A percentile compares a stretch with the other conserved stretches of the same genome.
phyloP scores from a whole-genome alignment of 805 yeast genomes.

The Zygosaccharomyces pseudorouxii region DNA sequence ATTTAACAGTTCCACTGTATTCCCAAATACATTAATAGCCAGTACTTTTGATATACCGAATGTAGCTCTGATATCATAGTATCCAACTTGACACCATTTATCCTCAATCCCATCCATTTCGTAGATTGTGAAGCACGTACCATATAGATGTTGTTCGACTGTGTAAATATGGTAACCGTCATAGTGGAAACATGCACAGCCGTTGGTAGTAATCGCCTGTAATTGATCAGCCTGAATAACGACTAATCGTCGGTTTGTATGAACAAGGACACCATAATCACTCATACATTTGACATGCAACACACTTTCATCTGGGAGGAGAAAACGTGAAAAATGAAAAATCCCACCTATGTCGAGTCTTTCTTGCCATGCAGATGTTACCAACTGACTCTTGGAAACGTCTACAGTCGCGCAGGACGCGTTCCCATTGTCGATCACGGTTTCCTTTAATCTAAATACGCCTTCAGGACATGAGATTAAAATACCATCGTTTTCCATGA shows the following conservation, averaged over 20 bases:
- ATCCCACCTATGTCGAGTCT: too few species aligned
- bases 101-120: conserved; percentile 5
- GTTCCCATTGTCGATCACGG: background rate
- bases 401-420: background rate
- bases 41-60: conserved; percentile 17
- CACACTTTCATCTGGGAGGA: conserved; percentile 9
- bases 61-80: conserved; percentile 21
- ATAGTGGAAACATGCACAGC: conserved; percentile 3
- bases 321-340: background rate
- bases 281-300: conserved; percentile 3
- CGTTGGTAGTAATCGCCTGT: conserved; percentile 8
- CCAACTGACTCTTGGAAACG: background rate
- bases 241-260: conserved; percentile 8
- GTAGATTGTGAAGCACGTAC: conserved; percentile 19
- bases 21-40: conserved; percentile 4
- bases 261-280: background rate
- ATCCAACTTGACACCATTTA: conserved; percentile 22
- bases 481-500: conserved; percentile 7
- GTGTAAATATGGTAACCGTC: conserved; percentile 10
- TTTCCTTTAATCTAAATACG: background rate
- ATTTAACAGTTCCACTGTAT: conserved; percentile 1
- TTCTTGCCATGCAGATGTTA: too few species aligned
- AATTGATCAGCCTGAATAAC: conserved; percentile 5
- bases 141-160: conserved; percentile 21
- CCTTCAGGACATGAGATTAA: conserved; percentile 4